Percentiles rank a stretch among this genome's conserved stretches.
phyloP scores from a whole-genome alignment of 257 asterid genomes.

The Orobanche coerulescens region DNA sequence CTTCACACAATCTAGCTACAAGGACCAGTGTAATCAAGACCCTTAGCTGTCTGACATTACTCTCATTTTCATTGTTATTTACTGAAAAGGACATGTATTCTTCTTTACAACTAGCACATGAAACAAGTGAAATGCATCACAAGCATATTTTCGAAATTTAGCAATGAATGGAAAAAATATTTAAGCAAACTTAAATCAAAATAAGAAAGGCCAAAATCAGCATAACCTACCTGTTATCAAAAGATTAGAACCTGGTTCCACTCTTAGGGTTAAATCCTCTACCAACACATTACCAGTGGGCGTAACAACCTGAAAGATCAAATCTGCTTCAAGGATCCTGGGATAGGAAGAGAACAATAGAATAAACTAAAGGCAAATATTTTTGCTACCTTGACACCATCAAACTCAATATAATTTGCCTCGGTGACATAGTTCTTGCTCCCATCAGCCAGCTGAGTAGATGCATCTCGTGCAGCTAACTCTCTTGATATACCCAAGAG shows the following conservation, averaged over 20 bases:
- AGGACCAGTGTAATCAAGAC: neutral
- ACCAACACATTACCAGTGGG: slow-evolving; percentile 96
- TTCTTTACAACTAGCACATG: slow-evolving; percentile 1
- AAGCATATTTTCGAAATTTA: neutral
- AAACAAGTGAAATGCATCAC: slow-evolving; percentile 7
- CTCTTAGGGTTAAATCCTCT: slow-evolving; percentile 72
- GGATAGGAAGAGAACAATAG: slow-evolving; percentile 20
- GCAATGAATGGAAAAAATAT: slow-evolving; percentile 1
- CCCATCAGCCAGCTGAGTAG: slow-evolving; percentile 71
- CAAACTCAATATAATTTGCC: slow-evolving; percentile 93
- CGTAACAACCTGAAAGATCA: slow-evolving; percentile 77
- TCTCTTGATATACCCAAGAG: slow-evolving; percentile 85
- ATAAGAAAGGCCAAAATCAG: neutral
- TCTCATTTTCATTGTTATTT: neutral
- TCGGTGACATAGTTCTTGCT: slow-evolving; percentile 80
- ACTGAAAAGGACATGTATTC: neutral
- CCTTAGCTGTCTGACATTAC: neutral
- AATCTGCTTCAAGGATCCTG: slow-evolving; percentile 24
- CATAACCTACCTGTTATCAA: slow-evolving; percentile 74
- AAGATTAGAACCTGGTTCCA: slow-evolving; percentile 98
- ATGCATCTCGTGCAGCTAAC: slow-evolving; percentile 53
- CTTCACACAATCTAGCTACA: neutral
- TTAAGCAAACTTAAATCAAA: slow-evolving; percentile 15
- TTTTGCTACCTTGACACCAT: slow-evolving; percentile 70
- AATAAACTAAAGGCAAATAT: slow-evolving; percentile 18